Evolutionary conservation across 352 stramenopile species (phyloP), one percentile per base, ranked within the genome.

Genomic region (Globisporangium barbulae): DNA sequence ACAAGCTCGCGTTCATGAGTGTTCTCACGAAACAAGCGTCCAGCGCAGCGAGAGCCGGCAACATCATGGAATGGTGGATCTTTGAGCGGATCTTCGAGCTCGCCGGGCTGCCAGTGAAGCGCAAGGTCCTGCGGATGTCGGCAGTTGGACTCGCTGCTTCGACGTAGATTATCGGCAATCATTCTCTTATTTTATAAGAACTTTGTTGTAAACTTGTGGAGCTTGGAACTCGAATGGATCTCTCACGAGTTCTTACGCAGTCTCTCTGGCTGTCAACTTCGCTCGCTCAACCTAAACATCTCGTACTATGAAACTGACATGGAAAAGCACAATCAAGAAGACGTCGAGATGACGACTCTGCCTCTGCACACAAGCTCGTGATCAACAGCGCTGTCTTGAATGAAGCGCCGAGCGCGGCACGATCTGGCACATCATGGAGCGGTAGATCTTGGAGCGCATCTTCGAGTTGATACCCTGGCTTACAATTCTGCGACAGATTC

Each of bases 11-110:
- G 17, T 13, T 41, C 49, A 22, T 41, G 13, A 55, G 49, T 19
- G 25, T 28, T 22, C 2, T 54, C 15, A 37, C 25, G 21, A 10
- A 22, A 5, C 13, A 37, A 54, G 22, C 48, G 25, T 54, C 48
- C 12, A 54, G 3, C 6, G 47, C 48, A 15, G 15, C 35, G 35
- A 41, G 37, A 37, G 48, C 21, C 6, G 15, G 6, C 15, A 54
- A 39, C 7, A 25, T 39, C 48, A 22, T 54, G 48, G 25, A 54
- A 37, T 5, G 25, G 48, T 54, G 48, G 48, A 54, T 54, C 48
- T 54, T 54, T 13, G 17, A 22, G 7, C 25, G 31, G 25, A 54
- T 54, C 25, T 54, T 54, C 48, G 48, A n/a, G 22, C 31, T 54
- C 9, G 25, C 15, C 28, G 4, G 25, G 19, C 48, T 37, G 48